These are phyloP conservation scores for Mortierella sp. DNA, from an alignment of 371 early-diverging fungal species.

Conservation along the genomic window DNA sequence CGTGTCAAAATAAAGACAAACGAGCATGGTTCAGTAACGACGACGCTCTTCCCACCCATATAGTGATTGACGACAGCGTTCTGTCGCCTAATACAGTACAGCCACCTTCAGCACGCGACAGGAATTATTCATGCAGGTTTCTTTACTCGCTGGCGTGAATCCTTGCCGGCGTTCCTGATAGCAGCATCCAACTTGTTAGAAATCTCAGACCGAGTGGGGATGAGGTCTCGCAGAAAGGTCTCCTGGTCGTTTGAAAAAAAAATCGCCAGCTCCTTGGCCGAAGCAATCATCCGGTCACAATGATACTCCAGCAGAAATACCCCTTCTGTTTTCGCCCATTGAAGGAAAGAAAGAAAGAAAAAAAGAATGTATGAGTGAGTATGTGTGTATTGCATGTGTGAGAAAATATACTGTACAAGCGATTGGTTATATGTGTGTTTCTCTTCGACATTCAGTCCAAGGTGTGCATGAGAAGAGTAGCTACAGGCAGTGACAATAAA, in stretches of 20 bases:
- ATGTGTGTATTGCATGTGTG: background rate
- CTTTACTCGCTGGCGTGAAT: constrained; percentile 59
- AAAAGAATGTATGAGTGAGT: background rate
- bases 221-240: constrained; percentile 56
- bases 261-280: constrained; percentile 38
- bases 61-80: background rate
- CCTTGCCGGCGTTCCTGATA: constrained; percentile 53
- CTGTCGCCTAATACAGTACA: background rate
- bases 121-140: background rate
- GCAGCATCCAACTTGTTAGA: constrained; percentile 35
- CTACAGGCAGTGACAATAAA: no score
- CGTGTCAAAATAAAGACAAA: background rate
- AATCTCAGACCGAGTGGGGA: constrained; percentile 60
- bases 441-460: background rate
- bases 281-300: constrained; percentile 52
- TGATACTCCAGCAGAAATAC: constrained; percentile 50
- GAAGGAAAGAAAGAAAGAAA: background rate
- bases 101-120: no score
- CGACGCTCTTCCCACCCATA: background rate
- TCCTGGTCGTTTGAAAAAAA: constrained; percentile 40
- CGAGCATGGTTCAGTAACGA: background rate
- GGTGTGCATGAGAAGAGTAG: no score
- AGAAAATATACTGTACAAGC: constrained; percentile 7
- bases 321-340: constrained; percentile 18
- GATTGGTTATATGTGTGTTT: background rate